phyloP scores from a whole-genome alignment of 1,284 basidiomycete genomes.

The Tetrapyrgos nigripes region DNA sequence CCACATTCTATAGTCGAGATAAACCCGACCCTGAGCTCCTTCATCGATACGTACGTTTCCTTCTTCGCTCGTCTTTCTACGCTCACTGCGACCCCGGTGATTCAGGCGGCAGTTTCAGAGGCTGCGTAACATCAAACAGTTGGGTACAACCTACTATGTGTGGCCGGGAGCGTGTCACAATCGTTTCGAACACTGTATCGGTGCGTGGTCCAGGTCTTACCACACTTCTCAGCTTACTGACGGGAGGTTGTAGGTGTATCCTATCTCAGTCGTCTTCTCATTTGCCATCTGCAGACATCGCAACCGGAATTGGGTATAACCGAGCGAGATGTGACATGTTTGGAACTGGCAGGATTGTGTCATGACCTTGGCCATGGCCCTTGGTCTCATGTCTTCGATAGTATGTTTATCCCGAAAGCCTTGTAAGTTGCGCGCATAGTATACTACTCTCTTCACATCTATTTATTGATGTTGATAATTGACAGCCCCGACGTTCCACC shows the following conservation, averaged over 20 bases:
- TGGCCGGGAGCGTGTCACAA: constrained; percentile 81
- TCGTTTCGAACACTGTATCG: constrained; percentile 81
- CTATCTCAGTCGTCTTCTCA: constrained; percentile 67
- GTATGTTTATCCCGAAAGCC: constrained; percentile 64
- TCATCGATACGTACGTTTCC: constrained; percentile 54
- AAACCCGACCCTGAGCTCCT: constrained; percentile 37
- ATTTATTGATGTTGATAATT: neutral
- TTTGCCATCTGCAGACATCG: constrained; percentile 56
- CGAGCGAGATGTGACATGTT: constrained; percentile 70
- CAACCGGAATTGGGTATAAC: constrained; percentile 72
- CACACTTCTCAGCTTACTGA: neutral
- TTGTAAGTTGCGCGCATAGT: constrained; percentile 45
- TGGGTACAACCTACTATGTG: constrained; percentile 76
- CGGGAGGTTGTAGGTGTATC: constrained; percentile 60
- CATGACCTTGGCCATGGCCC: constrained; percentile 80
- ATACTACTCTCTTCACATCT: neutral
- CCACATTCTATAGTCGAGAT: constrained; percentile 41
- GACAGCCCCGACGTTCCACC: neutral
- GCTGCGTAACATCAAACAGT: constrained; percentile 75
- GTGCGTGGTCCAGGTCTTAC: constrained; percentile 41
- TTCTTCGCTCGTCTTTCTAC: neutral
- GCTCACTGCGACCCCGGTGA: neutral
- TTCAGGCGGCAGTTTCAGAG: constrained; percentile 76
- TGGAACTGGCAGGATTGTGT: constrained; percentile 73
- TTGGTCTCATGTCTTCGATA: constrained; percentile 78